phyloP scores from a whole-genome alignment of 371 early-diverging fungal species.

The Paraphysoderma sedebokerense region DNA sequence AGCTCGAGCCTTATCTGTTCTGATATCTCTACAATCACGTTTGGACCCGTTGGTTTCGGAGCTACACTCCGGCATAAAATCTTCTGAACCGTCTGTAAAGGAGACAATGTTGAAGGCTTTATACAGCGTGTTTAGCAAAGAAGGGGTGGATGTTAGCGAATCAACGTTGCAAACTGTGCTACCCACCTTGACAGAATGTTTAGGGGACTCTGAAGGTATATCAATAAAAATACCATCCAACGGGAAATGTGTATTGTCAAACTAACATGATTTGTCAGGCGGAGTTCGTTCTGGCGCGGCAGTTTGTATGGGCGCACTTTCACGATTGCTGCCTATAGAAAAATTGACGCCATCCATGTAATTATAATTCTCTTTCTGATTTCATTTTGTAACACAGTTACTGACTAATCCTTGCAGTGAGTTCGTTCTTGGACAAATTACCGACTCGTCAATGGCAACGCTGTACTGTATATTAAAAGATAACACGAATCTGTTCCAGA shows the following conservation, averaged over 20 bases:
- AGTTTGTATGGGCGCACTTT: slow-evolving; percentile 10
- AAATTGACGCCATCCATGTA: too few species aligned
- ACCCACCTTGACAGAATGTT: slow-evolving; percentile 23
- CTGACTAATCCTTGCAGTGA: too few species aligned
- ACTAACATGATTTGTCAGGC: background rate
- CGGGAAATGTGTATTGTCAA: background rate
- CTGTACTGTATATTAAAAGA: too few species aligned
- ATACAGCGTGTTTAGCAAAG: slow-evolving; percentile 31
- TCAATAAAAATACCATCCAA: slow-evolving; percentile 1
- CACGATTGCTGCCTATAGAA: slow-evolving; percentile 19
- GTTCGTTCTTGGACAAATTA: too few species aligned
- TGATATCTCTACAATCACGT: slow-evolving; percentile 64
- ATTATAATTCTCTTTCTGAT: too few species aligned
- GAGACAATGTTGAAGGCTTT: slow-evolving; percentile 53
- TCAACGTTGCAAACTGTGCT: slow-evolving; percentile 35
- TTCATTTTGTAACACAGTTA: too few species aligned
- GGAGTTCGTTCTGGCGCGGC: background rate
- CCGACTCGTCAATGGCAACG: too few species aligned
- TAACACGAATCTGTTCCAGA: too few species aligned
- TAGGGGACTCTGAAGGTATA: slow-evolving; percentile 18
- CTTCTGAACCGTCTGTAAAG: slow-evolving; percentile 21
- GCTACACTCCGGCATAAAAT: slow-evolving; percentile 51
- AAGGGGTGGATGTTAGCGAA: slow-evolving; percentile 36
- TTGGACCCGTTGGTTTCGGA: slow-evolving; percentile 77
- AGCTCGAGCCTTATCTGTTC: slow-evolving; percentile 50